These are phyloP conservation scores for Diaporthe caulivora DNA, from an alignment of 2,329 filamentous ascomycete genomes.

Conservation along the genomic window DNA sequence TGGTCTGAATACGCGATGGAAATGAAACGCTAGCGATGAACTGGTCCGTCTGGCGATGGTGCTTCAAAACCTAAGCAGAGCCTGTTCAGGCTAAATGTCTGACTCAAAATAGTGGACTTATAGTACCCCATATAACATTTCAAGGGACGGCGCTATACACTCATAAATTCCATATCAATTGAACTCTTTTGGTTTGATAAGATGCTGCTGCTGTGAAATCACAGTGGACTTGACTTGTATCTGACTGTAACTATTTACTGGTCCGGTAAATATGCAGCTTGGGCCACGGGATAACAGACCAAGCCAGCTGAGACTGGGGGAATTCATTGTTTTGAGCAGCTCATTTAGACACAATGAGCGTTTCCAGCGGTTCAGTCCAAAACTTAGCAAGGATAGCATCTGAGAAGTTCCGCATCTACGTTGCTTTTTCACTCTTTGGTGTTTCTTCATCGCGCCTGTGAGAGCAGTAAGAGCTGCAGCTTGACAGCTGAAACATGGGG, in stretches of 20 bases:
- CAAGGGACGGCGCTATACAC: too few species aligned
- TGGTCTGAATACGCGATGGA: too few species aligned
- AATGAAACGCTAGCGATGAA: not conserved
- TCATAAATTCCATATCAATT: not conserved
- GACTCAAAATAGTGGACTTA: too few species aligned
- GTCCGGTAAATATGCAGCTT: not conserved
- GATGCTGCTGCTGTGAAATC: not conserved
- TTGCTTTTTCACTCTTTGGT: not conserved
- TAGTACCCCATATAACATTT: too few species aligned
- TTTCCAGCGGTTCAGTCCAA: not conserved
- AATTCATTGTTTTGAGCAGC: not conserved
- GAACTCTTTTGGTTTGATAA: not conserved
- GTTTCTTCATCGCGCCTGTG: not conserved
- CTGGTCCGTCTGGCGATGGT: too few species aligned
- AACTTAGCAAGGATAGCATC: not conserved
- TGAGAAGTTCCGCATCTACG: not conserved
- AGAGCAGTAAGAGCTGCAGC: not conserved
- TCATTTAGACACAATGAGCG: not conserved
- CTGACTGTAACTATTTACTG: too few species aligned
- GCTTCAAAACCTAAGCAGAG: too few species aligned
- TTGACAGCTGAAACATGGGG: constrained; percentile 24
- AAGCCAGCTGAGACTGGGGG: not conserved
- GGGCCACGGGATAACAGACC: not conserved
- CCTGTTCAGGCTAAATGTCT: too few species aligned
- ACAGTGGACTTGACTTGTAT: too few species aligned